Conservation (phyloP, 768 basidiomycete species). For the Cyclocybe aegerita region DNA sequence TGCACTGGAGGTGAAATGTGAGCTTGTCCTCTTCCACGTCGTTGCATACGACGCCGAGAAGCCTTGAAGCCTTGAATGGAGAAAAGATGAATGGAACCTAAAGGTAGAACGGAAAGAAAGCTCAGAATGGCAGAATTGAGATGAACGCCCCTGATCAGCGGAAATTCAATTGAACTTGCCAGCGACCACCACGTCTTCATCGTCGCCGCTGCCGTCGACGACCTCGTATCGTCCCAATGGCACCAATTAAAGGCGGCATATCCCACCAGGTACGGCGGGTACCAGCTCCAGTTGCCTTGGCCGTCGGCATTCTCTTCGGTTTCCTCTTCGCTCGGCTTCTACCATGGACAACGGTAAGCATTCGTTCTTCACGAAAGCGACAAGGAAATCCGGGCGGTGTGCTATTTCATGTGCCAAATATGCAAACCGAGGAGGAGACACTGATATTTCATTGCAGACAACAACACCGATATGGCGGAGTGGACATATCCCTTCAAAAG, state of each 20-base stretch:
- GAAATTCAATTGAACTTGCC: constrained; percentile 13
- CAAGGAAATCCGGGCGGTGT: no score
- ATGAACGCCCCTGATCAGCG: no score
- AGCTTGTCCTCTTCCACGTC: constrained; percentile 54
- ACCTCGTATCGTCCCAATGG: no score
- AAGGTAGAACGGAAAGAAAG: constrained; percentile 13
- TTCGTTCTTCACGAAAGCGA: neutral
- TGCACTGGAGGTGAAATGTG: constrained; percentile 51
- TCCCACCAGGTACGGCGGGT: constrained; percentile 39
- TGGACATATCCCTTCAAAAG: constrained; percentile 48
- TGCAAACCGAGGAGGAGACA: neutral
- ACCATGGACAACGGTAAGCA: constrained; percentile 43
- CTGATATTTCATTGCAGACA: constrained; percentile 17
- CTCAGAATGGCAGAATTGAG: no score
- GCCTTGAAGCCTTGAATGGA: constrained; percentile 6
- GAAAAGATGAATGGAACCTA: constrained; percentile 1
- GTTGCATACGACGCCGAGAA: constrained; percentile 48
- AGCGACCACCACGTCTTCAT: constrained; percentile 20
- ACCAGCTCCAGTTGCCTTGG: constrained; percentile 54
- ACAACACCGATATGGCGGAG: constrained; percentile 53
- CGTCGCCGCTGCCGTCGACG: constrained; percentile 8
- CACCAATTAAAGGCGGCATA: constrained; percentile 10
- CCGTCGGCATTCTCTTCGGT: constrained; percentile 63
- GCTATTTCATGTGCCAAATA: neutral
- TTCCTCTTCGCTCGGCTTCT: constrained; percentile 52